Evolutionary conservation across 257 asterid genomes (phyloP).

Genomic region (Orobanche coerulescens): DNA sequence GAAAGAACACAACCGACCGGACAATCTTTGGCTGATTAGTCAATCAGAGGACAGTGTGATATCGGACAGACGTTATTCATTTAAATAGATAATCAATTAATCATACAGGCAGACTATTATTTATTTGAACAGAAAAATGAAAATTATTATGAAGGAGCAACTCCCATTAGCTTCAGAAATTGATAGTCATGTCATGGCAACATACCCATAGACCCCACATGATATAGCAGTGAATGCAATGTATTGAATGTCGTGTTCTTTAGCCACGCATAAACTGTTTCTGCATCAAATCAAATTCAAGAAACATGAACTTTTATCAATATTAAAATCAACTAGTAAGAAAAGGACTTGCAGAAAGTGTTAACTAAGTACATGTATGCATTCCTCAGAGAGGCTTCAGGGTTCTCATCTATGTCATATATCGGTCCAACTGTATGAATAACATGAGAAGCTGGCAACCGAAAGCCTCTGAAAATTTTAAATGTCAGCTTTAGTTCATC

Average conservation of each 20-base stretch:
- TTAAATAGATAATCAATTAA: not conserved
- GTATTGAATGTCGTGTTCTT: conserved; percentile 62
- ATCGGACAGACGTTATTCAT: not conserved
- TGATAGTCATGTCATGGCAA: not conserved
- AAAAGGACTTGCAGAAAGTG: not conserved
- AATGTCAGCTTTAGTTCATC: conserved; percentile 24
- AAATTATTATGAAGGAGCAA: not conserved
- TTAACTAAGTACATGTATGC: conserved; percentile 59
- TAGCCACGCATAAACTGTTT: conserved; percentile 72
- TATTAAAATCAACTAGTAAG: not conserved
- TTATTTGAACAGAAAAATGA: not conserved
- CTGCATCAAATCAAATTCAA: conserved; percentile 39
- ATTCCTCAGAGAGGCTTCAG: conserved; percentile 57
- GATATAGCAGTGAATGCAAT: conserved; percentile 93
- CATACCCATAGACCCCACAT: conserved; percentile 81
- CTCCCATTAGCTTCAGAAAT: conserved; percentile 3
- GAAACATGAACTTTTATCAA: conserved; percentile 11
- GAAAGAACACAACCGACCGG: not conserved
- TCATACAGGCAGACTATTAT: not conserved
- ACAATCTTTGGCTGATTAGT: conserved; percentile 1
- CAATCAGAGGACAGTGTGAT: not conserved
- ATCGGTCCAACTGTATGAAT: conserved; percentile 96
- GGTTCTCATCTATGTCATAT: conserved; percentile 46
- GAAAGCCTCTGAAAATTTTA: conserved; percentile 59
- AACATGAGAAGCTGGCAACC: conserved; percentile 87